Percentiles rank a stretch among this genome's conserved stretches.
Evolutionary conservation across 192 early-diverging fungal species (phyloP).

Genomic region (Phlyctochytrium planicorne): DNA sequence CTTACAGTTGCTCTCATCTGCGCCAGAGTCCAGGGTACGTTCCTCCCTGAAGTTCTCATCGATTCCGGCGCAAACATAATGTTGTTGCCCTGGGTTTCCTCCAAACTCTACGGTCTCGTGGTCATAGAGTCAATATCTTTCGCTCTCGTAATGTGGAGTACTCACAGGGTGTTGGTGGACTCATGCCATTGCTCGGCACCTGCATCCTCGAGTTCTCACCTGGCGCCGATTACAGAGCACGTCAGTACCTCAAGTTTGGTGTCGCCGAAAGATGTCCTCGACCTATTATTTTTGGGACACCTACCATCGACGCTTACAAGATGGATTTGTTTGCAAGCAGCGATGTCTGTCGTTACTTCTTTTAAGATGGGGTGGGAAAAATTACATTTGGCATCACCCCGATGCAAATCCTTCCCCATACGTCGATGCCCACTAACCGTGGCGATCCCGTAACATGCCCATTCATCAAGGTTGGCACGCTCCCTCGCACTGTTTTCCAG

Average conservation of each 20-base stretch:
- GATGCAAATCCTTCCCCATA: neutral
- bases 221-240: neutral
- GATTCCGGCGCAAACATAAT: slow-evolving; percentile 1
- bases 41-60: neutral
- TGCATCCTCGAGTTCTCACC: neutral
- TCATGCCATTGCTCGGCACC: neutral
- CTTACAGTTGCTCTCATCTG: neutral
- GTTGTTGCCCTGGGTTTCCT: neutral
- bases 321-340: neutral
- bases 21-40: neutral
- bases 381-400: neutral
- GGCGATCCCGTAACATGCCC: neutral
- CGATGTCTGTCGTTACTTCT: no score
- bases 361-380: neutral
- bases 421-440: neutral
- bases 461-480: neutral
- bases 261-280: neutral
- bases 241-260: neutral
- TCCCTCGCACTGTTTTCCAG: neutral
- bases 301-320: neutral
- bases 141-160: neutral
- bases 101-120: neutral
- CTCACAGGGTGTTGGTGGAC: slow-evolving; percentile 1
- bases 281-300: neutral
- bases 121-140: neutral